Evolutionary conservation across 2,329 filamentous ascomycete genomes (phyloP).

Genomic region (Phialophora chinensis): DNA sequence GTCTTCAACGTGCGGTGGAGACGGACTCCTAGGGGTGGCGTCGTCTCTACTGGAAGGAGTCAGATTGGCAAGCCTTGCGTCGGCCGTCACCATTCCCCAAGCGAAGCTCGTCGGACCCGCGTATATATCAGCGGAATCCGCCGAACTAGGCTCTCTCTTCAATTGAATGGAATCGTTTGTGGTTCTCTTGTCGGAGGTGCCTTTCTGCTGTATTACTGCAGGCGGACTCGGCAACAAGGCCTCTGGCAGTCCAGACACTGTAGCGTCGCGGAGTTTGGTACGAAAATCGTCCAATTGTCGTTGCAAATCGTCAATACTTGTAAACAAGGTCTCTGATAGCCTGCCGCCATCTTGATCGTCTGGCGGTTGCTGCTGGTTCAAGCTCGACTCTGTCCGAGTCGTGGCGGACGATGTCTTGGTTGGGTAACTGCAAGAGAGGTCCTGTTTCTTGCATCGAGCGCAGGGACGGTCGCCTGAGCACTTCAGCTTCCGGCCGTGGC

Average conservation of each 20-base stretch:
- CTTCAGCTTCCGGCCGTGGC: slow-evolving; percentile 22
- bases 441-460: slow-evolving; percentile 19
- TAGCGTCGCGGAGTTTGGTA: background rate
- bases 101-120: slow-evolving; percentile 16
- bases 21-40: background rate
- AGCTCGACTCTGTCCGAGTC: slow-evolving; percentile 3
- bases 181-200: background rate
- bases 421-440: slow-evolving; percentile 23
- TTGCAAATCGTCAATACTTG: slow-evolving; percentile 15
- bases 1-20: background rate
- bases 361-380: background rate
- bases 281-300: slow-evolving; percentile 20
- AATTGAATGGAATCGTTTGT: background rate
- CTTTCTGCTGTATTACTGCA: background rate
- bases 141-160: background rate
- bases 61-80: slow-evolving; percentile 19
- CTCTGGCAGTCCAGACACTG: background rate
- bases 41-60: slow-evolving; percentile 16
- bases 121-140: slow-evolving; percentile 3
- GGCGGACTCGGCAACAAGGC: background rate
- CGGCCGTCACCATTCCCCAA: slow-evolving; percentile 14
- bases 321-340: background rate
- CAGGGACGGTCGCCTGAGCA: slow-evolving; percentile 24
- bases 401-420: background rate
- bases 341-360: background rate